Conservation (phyloP, 2,329 filamentous ascomycete genomes). For the Fusarium ambrosium region DNA sequence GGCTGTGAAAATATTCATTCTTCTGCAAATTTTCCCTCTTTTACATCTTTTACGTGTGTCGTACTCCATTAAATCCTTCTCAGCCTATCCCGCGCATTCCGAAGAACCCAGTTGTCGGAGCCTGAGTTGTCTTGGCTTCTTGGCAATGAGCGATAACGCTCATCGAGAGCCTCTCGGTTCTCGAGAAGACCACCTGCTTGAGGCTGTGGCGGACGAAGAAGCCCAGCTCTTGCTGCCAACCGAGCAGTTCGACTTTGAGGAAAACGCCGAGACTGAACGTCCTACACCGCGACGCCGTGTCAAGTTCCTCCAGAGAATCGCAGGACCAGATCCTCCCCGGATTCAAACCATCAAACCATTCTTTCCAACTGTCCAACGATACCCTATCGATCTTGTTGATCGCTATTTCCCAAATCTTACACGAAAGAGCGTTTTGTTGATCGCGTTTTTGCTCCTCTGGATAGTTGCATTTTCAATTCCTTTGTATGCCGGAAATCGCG, state of each 20-base stretch:
- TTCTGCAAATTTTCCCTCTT: not conserved
- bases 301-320: not conserved
- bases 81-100: not conserved
- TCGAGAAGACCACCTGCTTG: not conserved
- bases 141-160: not conserved
- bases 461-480: not conserved
- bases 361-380: not conserved
- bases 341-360: not conserved
- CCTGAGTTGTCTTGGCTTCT: not conserved
- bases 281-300: not conserved
- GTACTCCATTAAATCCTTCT: not conserved
- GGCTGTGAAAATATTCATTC: not conserved
- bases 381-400: not conserved
- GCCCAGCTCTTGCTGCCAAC: not conserved
- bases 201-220: not conserved
- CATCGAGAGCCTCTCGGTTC: not conserved
- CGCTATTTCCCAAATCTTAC: not conserved
- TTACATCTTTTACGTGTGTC: not conserved
- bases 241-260: not conserved
- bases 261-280: not conserved
- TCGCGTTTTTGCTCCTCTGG: not conserved
- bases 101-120: not conserved
- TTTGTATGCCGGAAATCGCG: not conserved
- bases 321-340: not conserved
- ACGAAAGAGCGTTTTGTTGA: not conserved